Percentiles rank a stretch among this genome's conserved stretches.
Conservation (phyloP, 768 basidiomycete species). For the Leccinum rimulosum region DNA sequence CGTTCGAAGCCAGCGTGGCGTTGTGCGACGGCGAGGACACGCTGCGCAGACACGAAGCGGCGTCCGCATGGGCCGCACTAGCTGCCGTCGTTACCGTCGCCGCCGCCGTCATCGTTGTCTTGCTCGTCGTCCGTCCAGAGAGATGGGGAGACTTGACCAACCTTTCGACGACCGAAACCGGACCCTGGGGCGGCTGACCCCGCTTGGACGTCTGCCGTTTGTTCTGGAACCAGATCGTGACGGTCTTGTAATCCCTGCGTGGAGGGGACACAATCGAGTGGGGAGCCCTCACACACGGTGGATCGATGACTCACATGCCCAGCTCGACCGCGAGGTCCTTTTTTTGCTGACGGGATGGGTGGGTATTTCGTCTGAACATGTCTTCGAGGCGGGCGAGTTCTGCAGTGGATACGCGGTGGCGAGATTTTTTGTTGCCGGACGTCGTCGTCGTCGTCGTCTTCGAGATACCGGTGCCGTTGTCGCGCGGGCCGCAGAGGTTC, state of each 20-base stretch:
- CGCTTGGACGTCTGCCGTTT: slow-evolving; percentile 58
- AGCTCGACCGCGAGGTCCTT: slow-evolving; percentile 27
- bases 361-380: slow-evolving; percentile 27
- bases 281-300: neutral
- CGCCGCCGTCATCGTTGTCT: neutral
- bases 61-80: slow-evolving; percentile 10
- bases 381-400: slow-evolving; percentile 30
- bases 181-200: slow-evolving; percentile 7
- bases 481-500: slow-evolving; percentile 2
- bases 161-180: neutral
- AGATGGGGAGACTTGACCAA: neutral
- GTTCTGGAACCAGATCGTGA: slow-evolving; percentile 83
- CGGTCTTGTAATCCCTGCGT: slow-evolving; percentile 42
- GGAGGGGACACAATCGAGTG: neutral
- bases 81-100: neutral
- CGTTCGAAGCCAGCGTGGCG: slow-evolving; percentile 16
- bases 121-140: neutral
- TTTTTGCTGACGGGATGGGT: slow-evolving; percentile 31
- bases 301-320: slow-evolving; percentile 24
- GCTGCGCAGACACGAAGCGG: slow-evolving; percentile 17
- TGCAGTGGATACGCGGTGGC: slow-evolving; percentile 37
- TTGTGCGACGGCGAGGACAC: slow-evolving; percentile 32
- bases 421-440: slow-evolving; percentile 24
- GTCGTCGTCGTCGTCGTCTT: neutral
- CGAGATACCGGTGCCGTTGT: neutral